These are phyloP conservation scores for Pleurotus sapidus DNA, from an alignment of 768 basidiomycete genomes.

Conservation along the genomic window DNA sequence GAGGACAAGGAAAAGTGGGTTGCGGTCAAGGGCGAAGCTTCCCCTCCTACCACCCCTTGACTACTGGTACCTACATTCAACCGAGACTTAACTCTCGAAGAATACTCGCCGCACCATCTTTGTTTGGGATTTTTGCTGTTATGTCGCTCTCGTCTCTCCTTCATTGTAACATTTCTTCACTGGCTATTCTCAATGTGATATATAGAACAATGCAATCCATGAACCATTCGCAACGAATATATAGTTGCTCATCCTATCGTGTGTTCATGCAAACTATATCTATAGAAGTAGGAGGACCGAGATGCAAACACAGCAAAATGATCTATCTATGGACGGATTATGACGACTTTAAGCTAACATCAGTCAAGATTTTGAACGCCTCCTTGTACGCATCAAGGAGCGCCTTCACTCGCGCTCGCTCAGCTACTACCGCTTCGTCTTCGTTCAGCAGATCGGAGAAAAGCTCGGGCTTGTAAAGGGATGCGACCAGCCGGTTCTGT, in stretches of 20 bases:
- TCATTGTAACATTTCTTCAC: conserved; percentile 4
- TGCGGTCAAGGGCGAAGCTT: conserved; percentile 51
- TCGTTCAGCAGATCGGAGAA: conserved; percentile 91
- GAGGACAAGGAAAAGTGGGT: conserved; percentile 71
- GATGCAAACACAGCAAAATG: no score
- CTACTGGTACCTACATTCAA: background rate
- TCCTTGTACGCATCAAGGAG: conserved; percentile 95
- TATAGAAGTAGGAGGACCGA: no score
- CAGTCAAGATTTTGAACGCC: conserved; percentile 83
- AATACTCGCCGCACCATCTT: background rate
- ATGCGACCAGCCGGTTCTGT: conserved; percentile 93
- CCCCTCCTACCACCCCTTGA: conserved; percentile 18
- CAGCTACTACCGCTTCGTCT: conserved; percentile 92
- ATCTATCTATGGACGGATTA: conserved; percentile 18
- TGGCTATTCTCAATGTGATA: conserved; percentile 5
- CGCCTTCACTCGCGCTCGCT: conserved; percentile 90
- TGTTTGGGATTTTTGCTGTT: conserved; percentile 10
- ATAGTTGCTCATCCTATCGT: background rate
- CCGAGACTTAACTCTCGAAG: background rate
- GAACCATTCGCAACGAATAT: background rate
- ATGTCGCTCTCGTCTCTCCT: conserved; percentile 8
- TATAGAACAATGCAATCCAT: conserved; percentile 1
- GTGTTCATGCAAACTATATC: no score
- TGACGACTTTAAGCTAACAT: conserved; percentile 72
- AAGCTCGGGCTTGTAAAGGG: conserved; percentile 91